Evolutionary conservation across 2,329 filamentous ascomycete species (phyloP).

Genomic region (Ceratocystis huliohia): DNA sequence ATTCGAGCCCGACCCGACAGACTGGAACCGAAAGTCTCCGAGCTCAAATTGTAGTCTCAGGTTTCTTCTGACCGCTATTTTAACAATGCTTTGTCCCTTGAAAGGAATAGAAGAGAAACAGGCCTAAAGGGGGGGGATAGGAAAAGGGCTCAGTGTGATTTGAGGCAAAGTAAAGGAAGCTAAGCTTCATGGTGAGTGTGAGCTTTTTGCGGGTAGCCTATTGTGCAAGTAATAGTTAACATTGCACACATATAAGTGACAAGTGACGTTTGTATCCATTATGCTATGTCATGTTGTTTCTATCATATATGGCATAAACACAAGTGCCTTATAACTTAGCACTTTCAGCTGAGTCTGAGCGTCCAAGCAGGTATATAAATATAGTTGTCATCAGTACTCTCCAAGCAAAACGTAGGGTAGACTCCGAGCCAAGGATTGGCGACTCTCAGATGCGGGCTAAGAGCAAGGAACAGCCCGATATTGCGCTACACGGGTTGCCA

Average conservation of each 20-base stretch:
- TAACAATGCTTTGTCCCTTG: background rate
- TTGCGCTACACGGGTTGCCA: background rate
- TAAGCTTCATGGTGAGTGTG: no score
- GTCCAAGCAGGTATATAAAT: background rate
- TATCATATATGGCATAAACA: background rate
- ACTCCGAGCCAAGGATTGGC: background rate
- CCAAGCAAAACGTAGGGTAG: background rate
- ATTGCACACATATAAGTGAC: background rate
- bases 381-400: background rate
- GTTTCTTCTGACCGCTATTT: background rate
- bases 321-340: background rate
- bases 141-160: background rate
- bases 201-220: no score
- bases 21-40: constrained; percentile 10
- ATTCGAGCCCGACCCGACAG: constrained; percentile 2
- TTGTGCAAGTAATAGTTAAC: background rate
- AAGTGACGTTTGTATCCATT: background rate
- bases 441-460: background rate
- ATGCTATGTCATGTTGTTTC: background rate
- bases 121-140: background rate
- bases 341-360: constrained; percentile 8
- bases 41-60: constrained; percentile 5
- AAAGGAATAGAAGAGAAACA: background rate
- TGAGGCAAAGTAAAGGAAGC: no score
- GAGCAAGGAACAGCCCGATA: constrained; percentile 7